Evolutionary conservation across 306 rosid species (phyloP).

Genomic region (Quercus robur): DNA sequence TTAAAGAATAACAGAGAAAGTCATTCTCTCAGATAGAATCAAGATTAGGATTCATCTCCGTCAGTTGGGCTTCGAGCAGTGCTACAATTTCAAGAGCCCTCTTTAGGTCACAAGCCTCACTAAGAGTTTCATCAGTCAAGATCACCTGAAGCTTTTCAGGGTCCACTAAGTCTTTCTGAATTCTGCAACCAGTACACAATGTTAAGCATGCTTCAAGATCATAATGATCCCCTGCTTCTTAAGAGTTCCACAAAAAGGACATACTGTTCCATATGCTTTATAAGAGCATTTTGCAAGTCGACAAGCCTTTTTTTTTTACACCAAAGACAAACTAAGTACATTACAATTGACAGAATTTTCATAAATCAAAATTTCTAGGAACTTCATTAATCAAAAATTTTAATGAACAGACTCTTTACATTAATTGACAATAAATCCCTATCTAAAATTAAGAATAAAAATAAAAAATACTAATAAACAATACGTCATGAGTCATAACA

Average conservation of each 20-base stretch:
- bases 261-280: slow-evolving; percentile 87
- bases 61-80: slow-evolving; percentile 75
- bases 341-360: no score
- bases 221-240: not conserved
- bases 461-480: no score
- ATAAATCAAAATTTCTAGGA: no score
- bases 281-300: slow-evolving; percentile 64
- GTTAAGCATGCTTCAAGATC: slow-evolving; percentile 21
- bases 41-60: slow-evolving; percentile 94
- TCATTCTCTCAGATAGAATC: slow-evolving; percentile 68
- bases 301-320: slow-evolving; percentile 58
- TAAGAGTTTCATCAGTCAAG: slow-evolving; percentile 50
- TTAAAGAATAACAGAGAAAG: no score
- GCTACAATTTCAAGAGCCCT: slow-evolving; percentile 71
- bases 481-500: no score
- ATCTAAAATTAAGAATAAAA: no score
- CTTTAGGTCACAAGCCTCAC: slow-evolving; percentile 61
- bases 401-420: no score
- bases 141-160: slow-evolving; percentile 71
- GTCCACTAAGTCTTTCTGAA: slow-evolving; percentile 78
- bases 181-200: slow-evolving; percentile 47
- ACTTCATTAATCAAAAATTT: no score
- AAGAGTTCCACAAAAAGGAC: slow-evolving; percentile 18
- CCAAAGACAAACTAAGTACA: no score
- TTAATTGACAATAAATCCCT: no score